phyloP scores from a whole-genome alignment of 1,139 yeast species.

The Meyerozyma smithsonii region DNA sequence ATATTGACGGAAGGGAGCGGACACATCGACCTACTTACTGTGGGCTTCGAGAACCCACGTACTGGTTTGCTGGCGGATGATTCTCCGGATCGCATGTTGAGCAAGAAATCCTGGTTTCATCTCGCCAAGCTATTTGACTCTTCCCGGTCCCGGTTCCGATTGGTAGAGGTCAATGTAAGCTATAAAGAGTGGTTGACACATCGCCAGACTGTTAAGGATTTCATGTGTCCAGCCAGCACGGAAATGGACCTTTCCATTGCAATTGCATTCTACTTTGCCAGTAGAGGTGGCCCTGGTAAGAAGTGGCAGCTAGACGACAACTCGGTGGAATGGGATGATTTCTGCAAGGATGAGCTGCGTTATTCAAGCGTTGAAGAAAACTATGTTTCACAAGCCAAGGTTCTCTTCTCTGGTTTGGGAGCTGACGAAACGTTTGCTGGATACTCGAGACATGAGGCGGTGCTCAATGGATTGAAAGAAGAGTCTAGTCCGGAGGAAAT shows the following conservation, averaged over 20 bases:
- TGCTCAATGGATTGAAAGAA: slow-evolving; percentile 28
- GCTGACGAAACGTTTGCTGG: slow-evolving; percentile 97
- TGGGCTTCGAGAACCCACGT: slow-evolving; percentile 90
- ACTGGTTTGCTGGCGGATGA: slow-evolving; percentile 52
- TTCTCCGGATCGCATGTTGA: slow-evolving; percentile 82
- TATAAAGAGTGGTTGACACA: slow-evolving; percentile 59
- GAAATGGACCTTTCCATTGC: slow-evolving; percentile 97
- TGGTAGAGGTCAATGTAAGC: slow-evolving; percentile 67
- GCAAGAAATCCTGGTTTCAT: slow-evolving; percentile 55
- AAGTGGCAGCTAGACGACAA: slow-evolving; percentile 13
- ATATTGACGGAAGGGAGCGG: slow-evolving; percentile 5
- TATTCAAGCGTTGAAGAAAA: slow-evolving; percentile 8
- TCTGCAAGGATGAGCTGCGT: slow-evolving; percentile 12
- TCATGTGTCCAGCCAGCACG: slow-evolving; percentile 81
- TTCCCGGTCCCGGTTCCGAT: slow-evolving; percentile 31
- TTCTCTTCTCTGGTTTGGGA: slow-evolving; percentile 88
- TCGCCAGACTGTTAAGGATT: slow-evolving; percentile 47
- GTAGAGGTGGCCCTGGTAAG: slow-evolving; percentile 48
- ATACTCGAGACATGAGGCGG: slow-evolving; percentile 68
- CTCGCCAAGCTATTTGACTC: slow-evolving; percentile 37
- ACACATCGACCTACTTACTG: slow-evolving; percentile 71
- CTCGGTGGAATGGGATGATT: slow-evolving; percentile 19
- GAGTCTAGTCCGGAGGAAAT: slow-evolving; percentile 16
- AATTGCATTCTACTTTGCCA: slow-evolving; percentile 89
- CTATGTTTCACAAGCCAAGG: slow-evolving; percentile 56